Conservation (phyloP, 495 filamentous ascomycete genomes). For the Aspergillus conjunctus region DNA sequence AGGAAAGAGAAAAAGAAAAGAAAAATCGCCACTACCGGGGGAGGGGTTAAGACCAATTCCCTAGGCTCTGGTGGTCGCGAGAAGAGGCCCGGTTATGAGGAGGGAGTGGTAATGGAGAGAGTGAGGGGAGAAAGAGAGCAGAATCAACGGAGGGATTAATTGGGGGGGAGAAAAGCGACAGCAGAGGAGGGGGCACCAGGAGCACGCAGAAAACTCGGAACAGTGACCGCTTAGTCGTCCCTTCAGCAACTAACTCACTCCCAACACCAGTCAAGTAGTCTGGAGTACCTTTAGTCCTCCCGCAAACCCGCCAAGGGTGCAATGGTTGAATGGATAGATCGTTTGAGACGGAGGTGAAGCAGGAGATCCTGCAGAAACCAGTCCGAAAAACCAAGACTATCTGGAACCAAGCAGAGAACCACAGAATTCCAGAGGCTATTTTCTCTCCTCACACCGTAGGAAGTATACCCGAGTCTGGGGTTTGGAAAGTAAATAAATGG, state of each 20-base stretch:
- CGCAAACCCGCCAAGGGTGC: slow-evolving; percentile 15
- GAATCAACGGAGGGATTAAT: slow-evolving; percentile 19
- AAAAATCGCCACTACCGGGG: slow-evolving; percentile 25
- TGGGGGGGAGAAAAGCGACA: too few relatives aligned
- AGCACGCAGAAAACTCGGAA: slow-evolving; percentile 25
- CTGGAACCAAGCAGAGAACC: background rate
- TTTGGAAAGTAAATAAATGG: background rate
- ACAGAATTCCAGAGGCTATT: background rate
- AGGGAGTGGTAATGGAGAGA: slow-evolving; percentile 2
- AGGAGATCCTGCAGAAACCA: slow-evolving; percentile 5
- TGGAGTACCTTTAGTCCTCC: slow-evolving; percentile 7
- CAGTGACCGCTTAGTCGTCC: slow-evolving; percentile 24
- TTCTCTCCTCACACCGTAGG: background rate
- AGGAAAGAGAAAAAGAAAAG: slow-evolving; percentile 19
- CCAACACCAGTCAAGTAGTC: too few relatives aligned
- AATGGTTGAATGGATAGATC: slow-evolving; percentile 26
- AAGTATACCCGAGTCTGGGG: too few relatives aligned
- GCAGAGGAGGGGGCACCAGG: slow-evolving; percentile 20
- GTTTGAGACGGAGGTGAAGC: slow-evolving; percentile 13
- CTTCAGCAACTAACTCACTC: too few relatives aligned
- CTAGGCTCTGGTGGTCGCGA: background rate
- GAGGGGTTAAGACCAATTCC: slow-evolving; percentile 2
- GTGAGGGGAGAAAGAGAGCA: slow-evolving; percentile 11
- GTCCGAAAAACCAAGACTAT: background rate
- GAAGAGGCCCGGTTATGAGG: background rate